A percentile compares a stretch with the other conserved stretches of the same genome.
phyloP scores from a whole-genome alignment of 495 filamentous ascomycete species.

The Choiromyces venosus region DNA sequence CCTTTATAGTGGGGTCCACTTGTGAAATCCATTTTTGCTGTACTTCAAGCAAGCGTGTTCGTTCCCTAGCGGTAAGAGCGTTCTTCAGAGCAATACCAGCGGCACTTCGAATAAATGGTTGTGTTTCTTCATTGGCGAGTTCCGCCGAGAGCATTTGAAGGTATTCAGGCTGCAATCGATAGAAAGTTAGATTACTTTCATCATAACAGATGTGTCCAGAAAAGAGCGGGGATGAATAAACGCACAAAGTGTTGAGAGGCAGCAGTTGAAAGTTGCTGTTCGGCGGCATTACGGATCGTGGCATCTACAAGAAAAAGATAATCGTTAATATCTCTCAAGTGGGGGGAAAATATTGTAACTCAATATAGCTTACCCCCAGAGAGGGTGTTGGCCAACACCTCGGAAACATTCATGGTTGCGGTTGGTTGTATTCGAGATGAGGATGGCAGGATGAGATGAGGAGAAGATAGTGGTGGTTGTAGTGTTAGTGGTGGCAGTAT shows the following conservation, averaged over 20 bases:
- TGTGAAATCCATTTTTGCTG: conserved; percentile 85
- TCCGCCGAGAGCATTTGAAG: conserved; percentile 83
- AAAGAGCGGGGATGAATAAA: conserved; percentile 40
- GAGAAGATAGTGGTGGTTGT: background rate
- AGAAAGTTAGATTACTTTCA: conserved; percentile 15
- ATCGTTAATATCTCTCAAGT: conserved; percentile 13
- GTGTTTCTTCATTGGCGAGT: conserved; percentile 81
- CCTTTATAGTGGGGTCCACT: conserved; percentile 71
- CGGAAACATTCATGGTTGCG: conserved; percentile 65
- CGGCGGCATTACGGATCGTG: conserved; percentile 77
- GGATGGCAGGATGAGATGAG: conserved; percentile 37
- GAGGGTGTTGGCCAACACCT: conserved; percentile 86
- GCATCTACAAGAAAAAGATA: conserved; percentile 59
- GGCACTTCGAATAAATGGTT: conserved; percentile 77
- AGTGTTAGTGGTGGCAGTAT: background rate
- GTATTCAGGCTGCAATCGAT: conserved; percentile 66
- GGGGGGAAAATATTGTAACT: conserved; percentile 10
- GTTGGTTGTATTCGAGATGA: conserved; percentile 37
- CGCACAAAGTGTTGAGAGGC: conserved; percentile 92
- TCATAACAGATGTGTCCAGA: conserved; percentile 17
- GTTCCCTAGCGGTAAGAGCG: conserved; percentile 87
- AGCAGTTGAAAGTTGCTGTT: conserved; percentile 87
- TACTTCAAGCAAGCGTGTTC: conserved; percentile 72
- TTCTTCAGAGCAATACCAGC: conserved; percentile 97
- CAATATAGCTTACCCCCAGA: conserved; percentile 63